Percentiles rank a stretch among this genome's conserved stretches.
phyloP scores from a whole-genome alignment of 106 monocot species.

The Acorus gramineus region DNA sequence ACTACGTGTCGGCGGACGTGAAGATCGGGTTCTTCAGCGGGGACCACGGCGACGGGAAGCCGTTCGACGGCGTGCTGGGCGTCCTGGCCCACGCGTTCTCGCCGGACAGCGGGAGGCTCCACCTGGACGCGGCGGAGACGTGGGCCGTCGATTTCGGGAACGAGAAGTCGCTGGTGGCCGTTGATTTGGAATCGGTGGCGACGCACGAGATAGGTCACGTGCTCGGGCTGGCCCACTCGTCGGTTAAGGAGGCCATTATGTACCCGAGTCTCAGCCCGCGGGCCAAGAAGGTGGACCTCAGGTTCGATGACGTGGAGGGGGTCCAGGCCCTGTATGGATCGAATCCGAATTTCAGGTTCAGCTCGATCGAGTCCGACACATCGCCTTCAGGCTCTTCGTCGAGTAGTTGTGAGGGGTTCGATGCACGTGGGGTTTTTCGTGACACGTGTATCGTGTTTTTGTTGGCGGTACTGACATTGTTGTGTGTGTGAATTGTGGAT shows the following conservation, averaged over 20 bases:
- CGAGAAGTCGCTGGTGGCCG: conserved; percentile 35
- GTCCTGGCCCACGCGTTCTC: conserved; percentile 91
- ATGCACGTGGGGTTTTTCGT: too few relatives aligned
- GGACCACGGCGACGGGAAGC: conserved; percentile 84
- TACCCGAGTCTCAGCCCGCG: conserved; percentile 72
- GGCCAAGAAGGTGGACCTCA: conserved; percentile 49
- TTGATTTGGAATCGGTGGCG: conserved; percentile 86
- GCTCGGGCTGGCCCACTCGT: conserved; percentile 69
- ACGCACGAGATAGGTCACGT: conserved; percentile 98
- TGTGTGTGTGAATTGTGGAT: too few relatives aligned
- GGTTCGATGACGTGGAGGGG: conserved; percentile 64
- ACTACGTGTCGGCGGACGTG: conserved; percentile 50
- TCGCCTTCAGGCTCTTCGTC: conserved; percentile 5
- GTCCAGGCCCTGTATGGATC: conserved; percentile 78
- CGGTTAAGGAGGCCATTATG: conserved; percentile 69
- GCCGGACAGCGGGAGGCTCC: conserved; percentile 70
- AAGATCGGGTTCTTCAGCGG: conserved; percentile 70
- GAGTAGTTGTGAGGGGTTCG: too few relatives aligned
- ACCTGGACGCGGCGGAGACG: conserved; percentile 76
- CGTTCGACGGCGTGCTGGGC: conserved; percentile 84
- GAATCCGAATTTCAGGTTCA: conserved; percentile 63
- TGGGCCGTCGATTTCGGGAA: conserved; percentile 68
- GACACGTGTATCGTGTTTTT: too few relatives aligned
- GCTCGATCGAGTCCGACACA: conserved; percentile 50
- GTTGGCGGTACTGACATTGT: too few relatives aligned